Conservation (phyloP, 2,329 filamentous ascomycete genomes). For the Colletotrichum chlorophyti region DNA sequence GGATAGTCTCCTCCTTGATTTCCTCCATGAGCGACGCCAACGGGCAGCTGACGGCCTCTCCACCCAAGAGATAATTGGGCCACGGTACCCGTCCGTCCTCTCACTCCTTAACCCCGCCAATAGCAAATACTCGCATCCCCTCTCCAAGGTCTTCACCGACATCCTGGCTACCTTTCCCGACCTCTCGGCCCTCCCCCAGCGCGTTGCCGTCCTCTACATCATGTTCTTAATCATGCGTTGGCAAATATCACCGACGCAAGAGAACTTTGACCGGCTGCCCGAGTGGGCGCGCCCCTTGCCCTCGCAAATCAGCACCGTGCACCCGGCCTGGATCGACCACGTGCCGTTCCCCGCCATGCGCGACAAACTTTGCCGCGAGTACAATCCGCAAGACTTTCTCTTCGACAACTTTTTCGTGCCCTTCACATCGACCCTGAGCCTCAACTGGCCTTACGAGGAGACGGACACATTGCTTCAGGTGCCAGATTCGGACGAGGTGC, state of each 20-base stretch:
- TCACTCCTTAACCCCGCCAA: constrained; percentile 77
- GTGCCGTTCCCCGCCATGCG: constrained; percentile 82
- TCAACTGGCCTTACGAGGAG: constrained; percentile 87
- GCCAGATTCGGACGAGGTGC: constrained; percentile 66
- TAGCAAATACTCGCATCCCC: constrained; percentile 70
- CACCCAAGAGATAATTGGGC: constrained; percentile 72
- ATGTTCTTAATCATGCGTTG: constrained; percentile 91
- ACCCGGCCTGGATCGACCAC: constrained; percentile 85
- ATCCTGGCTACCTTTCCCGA: constrained; percentile 85
- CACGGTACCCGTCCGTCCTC: constrained; percentile 80
- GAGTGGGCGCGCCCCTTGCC: constrained; percentile 73
- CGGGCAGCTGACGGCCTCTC: constrained; percentile 71
- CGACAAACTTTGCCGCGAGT: constrained; percentile 64
- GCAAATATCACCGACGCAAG: constrained; percentile 79
- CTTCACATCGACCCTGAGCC: constrained; percentile 75
- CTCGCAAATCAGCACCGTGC: constrained; percentile 69
- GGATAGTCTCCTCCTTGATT: constrained; percentile 81
- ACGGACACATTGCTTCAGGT: constrained; percentile 71
- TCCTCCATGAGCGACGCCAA: constrained; percentile 72
- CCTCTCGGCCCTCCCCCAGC: constrained; percentile 79
- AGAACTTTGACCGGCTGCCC: constrained; percentile 81
- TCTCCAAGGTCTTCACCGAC: constrained; percentile 86
- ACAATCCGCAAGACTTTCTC: constrained; percentile 57
- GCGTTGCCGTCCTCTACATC: constrained; percentile 80
- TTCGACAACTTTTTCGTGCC: constrained; percentile 87